phyloP scores from a whole-genome alignment of 768 basidiomycete genomes.

The Megacollybia marginata region DNA sequence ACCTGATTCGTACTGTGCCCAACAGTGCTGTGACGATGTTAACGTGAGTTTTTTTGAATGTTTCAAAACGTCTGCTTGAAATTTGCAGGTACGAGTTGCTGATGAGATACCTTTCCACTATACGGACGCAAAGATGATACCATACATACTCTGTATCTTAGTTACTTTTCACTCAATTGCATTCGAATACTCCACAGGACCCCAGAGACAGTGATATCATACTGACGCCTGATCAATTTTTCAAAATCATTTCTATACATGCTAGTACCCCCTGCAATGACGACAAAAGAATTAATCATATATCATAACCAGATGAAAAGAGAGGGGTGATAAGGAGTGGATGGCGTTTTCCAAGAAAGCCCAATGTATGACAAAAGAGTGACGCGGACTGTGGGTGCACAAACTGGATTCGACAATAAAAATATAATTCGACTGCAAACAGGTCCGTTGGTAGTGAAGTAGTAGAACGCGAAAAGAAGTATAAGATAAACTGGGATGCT shows the following conservation, averaged over 20 bases:
- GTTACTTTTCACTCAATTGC: too few relatives aligned
- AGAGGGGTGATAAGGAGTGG: not conserved
- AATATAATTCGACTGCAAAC: slow-evolving; percentile 9
- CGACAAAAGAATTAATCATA: too few relatives aligned
- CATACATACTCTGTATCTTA: not conserved
- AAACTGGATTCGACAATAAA: slow-evolving; percentile 9
- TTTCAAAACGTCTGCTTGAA: not conserved
- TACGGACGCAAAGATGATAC: slow-evolving; percentile 17
- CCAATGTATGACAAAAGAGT: not conserved
- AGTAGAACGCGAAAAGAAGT: slow-evolving; percentile 16
- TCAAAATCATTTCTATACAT: too few relatives aligned
- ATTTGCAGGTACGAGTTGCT: slow-evolving; percentile 40
- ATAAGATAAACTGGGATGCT: slow-evolving; percentile 11
- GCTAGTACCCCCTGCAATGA: too few relatives aligned
- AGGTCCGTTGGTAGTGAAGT: slow-evolving; percentile 7
- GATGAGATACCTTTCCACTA: slow-evolving; percentile 39
- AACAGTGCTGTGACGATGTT: slow-evolving; percentile 95
- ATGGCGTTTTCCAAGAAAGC: not conserved
- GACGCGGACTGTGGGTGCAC: not conserved
- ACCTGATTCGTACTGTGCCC: slow-evolving; percentile 90
- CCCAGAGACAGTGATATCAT: too few relatives aligned
- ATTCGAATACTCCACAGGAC: too few relatives aligned
- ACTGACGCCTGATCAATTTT: too few relatives aligned
- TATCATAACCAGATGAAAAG: too few relatives aligned
- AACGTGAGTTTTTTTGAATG: slow-evolving; percentile 45